Conservation (phyloP, 108 stramenopile species). For the Cylindrotheca closterium region DNA sequence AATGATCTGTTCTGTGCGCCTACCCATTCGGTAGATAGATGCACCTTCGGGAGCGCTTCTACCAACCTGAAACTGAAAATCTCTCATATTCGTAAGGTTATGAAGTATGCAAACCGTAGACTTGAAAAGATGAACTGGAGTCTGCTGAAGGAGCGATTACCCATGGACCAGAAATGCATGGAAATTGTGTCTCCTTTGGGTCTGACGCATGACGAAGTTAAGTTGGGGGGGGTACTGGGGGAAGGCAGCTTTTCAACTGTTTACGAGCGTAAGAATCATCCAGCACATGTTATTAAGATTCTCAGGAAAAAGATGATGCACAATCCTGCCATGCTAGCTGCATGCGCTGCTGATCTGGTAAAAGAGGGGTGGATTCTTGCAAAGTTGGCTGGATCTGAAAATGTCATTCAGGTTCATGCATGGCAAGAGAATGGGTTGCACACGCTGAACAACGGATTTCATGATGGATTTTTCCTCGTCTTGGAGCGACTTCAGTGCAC, state of each 20-base stretch:
- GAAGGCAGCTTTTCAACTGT: conserved; percentile 68
- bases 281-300: conserved; percentile 22
- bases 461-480: conserved; percentile 52
- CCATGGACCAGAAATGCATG: background rate
- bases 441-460: conserved; percentile 1
- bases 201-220: conserved; percentile 26
- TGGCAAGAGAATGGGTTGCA: conserved; percentile 4
- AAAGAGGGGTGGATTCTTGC: conserved; percentile 28
- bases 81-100: background rate
- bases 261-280: conserved; percentile 37
- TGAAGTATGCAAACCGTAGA: conserved; percentile 14
- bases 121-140: background rate
- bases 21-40: no score
- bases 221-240: conserved; percentile 57
- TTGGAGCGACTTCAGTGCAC: conserved; percentile 47
- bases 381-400: background rate
- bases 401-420: conserved; percentile 16
- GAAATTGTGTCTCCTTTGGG: background rate
- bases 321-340: conserved; percentile 30
- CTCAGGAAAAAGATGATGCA: conserved; percentile 18
- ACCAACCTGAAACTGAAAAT: background rate
- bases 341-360: conserved; percentile 30
- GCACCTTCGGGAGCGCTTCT: no score
- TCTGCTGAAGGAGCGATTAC: background rate
- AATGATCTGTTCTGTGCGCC: no score